Conservation (phyloP, 2,329 filamentous ascomycete genomes). For the Ilyonectria mors-panacis region DNA sequence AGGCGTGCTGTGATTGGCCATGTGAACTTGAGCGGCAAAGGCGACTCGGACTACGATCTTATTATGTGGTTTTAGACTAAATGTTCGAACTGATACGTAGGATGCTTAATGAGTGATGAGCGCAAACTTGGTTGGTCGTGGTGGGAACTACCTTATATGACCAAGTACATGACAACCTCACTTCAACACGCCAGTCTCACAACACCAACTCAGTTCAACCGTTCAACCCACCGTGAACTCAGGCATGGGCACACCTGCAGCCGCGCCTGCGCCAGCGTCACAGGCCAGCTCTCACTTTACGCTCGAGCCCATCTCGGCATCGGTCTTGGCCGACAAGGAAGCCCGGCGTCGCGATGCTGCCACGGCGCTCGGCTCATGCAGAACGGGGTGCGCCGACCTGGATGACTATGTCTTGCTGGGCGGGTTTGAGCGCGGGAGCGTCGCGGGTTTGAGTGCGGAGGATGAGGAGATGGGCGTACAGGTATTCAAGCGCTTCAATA, state of each 20-base stretch:
- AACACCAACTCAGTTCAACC: background rate
- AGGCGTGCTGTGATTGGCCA: background rate
- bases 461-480: constrained; percentile 63
- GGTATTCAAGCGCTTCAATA: constrained; percentile 50
- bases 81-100: background rate
- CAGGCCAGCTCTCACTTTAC: constrained; percentile 65
- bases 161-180: background rate
- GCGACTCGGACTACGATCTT: background rate
- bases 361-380: constrained; percentile 49
- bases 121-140: background rate
- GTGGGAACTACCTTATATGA: background rate
- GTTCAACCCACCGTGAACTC: background rate
- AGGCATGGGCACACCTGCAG: constrained; percentile 14
- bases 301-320: constrained; percentile 62
- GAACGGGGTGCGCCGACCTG: constrained; percentile 63
- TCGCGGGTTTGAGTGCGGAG: constrained; percentile 70
- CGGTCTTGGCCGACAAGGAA: constrained; percentile 59
- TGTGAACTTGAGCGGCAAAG: background rate
- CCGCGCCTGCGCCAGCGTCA: constrained; percentile 34
- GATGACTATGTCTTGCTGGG: constrained; percentile 64
- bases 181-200: background rate
- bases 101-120: background rate
- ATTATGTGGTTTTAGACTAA: background rate
- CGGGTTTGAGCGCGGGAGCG: constrained; percentile 65
- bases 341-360: constrained; percentile 52